Evolutionary conservation across 2,329 filamentous ascomycete genomes (phyloP), one percentile per base, ranked within the genome.

Genomic region (Coniochaeta hoffmannii): DNA sequence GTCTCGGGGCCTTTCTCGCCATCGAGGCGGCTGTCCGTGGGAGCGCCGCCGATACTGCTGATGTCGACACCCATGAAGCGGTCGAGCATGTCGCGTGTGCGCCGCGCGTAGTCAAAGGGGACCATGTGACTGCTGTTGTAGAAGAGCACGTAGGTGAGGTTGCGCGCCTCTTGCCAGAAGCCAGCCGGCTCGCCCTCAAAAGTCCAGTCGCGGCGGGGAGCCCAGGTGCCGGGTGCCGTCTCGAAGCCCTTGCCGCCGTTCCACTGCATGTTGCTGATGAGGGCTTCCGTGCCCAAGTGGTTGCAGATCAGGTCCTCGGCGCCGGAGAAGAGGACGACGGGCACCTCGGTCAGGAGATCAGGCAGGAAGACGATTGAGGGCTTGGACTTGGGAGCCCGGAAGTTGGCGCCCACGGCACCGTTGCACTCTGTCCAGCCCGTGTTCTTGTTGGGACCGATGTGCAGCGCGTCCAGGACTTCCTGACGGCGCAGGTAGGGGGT

Each of bases 91-190:
- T 97, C 94, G 59, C 93, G 84, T 19, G 86, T 88, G 58, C 91
- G 87, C 50, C 90, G 85, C 1, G 93, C 87, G 64, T 88, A 89
- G 71, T 99, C 93, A 66, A 94, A 97, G 1, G 94, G 95, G 1
- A 99, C 94, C 94, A 99, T 99, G 71, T 99, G 94, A 52, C 89
- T 96, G 15, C 90, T 86, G 70, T 99, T 96, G 76, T 96, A 90
- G 73, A 97, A 96, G 38, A 95, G 79, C 31, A 99, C 86, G 67
- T 99, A 99, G 1, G 94, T 97, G 58, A 99, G 74, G 72, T 99
- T 99, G 61, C 95, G 86, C 1, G 94, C 93, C 68, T 91, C 84
- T 71, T 99, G 95, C 78, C 93, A 99, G 66, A 95, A 90, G 24
- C 94, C 94, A 3, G 92, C 92, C 1, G 83, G 75, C 63, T 96